Conservation (phyloP, 225 moss, liverwort and hornwort genomes). For the Ulota crispa region DNA sequence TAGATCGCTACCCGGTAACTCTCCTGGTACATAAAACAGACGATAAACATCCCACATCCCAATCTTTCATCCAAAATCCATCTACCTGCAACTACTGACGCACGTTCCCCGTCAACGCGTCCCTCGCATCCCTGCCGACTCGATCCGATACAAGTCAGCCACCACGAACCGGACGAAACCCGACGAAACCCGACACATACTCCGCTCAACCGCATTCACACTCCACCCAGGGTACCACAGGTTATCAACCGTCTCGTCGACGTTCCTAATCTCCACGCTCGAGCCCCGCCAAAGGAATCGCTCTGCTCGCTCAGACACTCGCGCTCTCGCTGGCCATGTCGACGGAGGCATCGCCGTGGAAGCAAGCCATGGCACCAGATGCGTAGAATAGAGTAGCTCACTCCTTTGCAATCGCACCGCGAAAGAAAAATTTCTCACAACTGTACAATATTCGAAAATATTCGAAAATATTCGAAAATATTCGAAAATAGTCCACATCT, state of each 20-base stretch:
- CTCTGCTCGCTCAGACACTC: neutral
- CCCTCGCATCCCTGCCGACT: slow-evolving; percentile 8
- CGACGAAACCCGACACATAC: neutral
- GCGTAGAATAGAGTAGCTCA: neutral
- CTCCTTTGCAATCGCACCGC: neutral
- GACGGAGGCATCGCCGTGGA: slow-evolving; percentile 5
- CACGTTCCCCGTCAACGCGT: neutral
- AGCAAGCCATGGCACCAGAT: neutral
- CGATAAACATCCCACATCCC: neutral
- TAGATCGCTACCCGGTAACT: neutral
- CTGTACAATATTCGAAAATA: neutral
- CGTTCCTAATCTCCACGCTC: slow-evolving; percentile 19
- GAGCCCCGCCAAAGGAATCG: neutral
- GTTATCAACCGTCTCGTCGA: neutral
- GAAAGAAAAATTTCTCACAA: neutral
- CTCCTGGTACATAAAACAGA: neutral
- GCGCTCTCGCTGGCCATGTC: neutral
- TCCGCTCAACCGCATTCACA: neutral
- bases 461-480: neutral
- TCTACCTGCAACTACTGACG: neutral
- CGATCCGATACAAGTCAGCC: neutral
- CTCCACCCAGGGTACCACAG: rapidly evolving
- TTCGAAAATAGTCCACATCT: neutral
- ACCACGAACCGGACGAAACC: neutral
- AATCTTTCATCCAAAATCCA: neutral